Conservation (phyloP, 129 eudicot genomes). For the Escallonia rubra region DNA sequence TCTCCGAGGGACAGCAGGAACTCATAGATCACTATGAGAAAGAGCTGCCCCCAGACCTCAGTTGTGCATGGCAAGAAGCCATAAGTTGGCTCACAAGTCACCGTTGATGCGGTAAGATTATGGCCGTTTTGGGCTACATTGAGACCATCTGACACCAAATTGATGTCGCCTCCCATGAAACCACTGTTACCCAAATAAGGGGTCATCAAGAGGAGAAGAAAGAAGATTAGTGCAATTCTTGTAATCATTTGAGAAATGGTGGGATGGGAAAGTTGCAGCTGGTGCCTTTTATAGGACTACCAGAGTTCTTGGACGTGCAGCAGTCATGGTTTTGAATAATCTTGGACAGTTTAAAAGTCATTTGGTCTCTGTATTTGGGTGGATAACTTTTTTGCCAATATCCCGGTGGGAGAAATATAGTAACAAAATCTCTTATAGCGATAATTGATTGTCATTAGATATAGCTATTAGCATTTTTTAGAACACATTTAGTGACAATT, state of each 20-base stretch:
- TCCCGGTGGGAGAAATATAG: not conserved
- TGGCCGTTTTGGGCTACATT: slow-evolving; percentile 12
- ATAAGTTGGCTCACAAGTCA: slow-evolving; percentile 53
- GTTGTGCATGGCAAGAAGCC: slow-evolving; percentile 84
- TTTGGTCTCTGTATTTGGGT: not conserved
- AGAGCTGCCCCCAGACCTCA: slow-evolving; percentile 42
- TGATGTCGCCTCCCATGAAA: not conserved
- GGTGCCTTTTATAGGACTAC: not conserved
- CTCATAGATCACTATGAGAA: slow-evolving; percentile 54
- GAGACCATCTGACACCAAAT: slow-evolving; percentile 21
- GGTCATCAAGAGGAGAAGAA: slow-evolving; percentile 14
- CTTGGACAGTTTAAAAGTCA: not conserved
- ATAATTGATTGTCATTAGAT: too few relatives aligned
- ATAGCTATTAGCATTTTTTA: too few relatives aligned
- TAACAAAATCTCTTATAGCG: too few relatives aligned
- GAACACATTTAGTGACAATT: too few relatives aligned
- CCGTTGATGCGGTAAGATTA: slow-evolving; percentile 17
- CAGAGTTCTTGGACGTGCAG: too few relatives aligned
- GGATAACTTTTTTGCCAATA: not conserved
- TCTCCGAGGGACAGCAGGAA: slow-evolving; percentile 52
- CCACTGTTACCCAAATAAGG: slow-evolving; percentile 15
- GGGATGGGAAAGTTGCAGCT: not conserved
- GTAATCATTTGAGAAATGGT: not conserved
- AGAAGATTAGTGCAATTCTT: not conserved
- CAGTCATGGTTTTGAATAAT: too few relatives aligned